Base-by-base conservation (phyloP, 805 yeast species). In the Ogataea zsoltii region DNA sequence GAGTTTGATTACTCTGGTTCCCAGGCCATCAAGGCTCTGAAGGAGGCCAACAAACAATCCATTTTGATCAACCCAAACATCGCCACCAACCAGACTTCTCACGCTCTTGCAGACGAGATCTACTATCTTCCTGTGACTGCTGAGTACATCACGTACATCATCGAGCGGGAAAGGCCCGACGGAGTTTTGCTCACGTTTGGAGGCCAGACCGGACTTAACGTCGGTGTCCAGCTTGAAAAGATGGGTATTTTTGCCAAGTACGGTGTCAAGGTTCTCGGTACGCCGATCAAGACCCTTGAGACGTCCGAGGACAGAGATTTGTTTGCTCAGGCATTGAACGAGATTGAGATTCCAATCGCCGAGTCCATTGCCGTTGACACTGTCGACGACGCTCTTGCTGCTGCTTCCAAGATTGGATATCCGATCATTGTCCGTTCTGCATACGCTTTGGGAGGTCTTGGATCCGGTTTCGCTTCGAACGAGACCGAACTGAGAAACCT, bases 361-460 rank as follows among this genome's bases (percentile, higher is more conserved):
- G 95, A 88, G 70, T 91, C 97, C 13, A 81, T 90, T 63, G 98
- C 99, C 44, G 97, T 92, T 50, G 92, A 86, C 41, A 88, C 86
- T 41, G 87, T 94, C 34, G 97, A 92, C 54, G 96, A 88, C 60
- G 97, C 99, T 19, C 73, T 94, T 50, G 72, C 68, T n/a, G 98
- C 99, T 42, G 99, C 97, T 39, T 82, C 77, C 34, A 62, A 70
- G 38, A 88, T 92, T 51, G 96, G 97, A 9, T 92, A 91, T 70
- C 99, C 99, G 44, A 88, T 92, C 60, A 92, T 92, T 71, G 96
- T 94, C 48, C 85, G 99, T 73, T 89, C 98, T 37, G 99, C 99
- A 17, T 92, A 85, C 65, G 96, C 99, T 7, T 75, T 92, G 37
- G 99, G 99, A 66, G 99, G 99, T 58, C 77, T 92, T 50, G 99